phyloP scores from a whole-genome alignment of 1,284 basidiomycete species.

The Puccinia hordei region DNA sequence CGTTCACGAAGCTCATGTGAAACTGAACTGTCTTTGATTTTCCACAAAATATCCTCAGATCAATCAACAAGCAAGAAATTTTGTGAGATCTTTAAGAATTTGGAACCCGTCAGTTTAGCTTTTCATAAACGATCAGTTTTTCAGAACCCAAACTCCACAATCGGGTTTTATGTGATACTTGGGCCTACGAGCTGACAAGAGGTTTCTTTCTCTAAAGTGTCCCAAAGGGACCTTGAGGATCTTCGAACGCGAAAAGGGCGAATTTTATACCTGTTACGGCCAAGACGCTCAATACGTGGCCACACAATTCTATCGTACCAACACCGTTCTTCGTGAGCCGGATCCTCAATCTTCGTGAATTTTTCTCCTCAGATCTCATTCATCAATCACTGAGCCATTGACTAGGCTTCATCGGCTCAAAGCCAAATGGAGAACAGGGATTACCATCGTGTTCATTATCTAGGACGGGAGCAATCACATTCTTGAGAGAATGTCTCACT shows the following conservation, averaged over 20 bases:
- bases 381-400: not conserved
- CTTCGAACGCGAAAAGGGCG: conserved; percentile 70
- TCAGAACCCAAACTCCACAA: not conserved
- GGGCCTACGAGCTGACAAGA: not conserved
- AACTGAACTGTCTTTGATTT: not conserved
- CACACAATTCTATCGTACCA: conserved; percentile 66
- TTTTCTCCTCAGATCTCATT: not conserved
- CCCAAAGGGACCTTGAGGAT: conserved; percentile 68
- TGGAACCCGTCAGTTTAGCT: conserved; percentile 21
- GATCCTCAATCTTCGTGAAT: conserved; percentile 36
- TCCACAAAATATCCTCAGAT: conserved; percentile 10
- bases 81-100: conserved; percentile 26
- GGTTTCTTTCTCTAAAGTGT: not conserved
- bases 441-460: conserved; percentile 79
- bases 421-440: conserved; percentile 77
- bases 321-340: conserved; percentile 57
- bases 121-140: not conserved
- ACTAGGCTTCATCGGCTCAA: conserved; percentile 67
- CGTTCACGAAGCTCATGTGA: not conserved
- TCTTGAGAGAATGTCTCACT: conserved; percentile 87
- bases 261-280: conserved; percentile 87
- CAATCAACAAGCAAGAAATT: conserved; percentile 38
- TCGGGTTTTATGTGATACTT: not conserved
- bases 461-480: conserved; percentile 76
- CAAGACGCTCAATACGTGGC: conserved; percentile 85